These are phyloP conservation scores for peach (Prunus persica) DNA, from an alignment of 306 rosid genomes.

Conservation along the genomic window DNA sequence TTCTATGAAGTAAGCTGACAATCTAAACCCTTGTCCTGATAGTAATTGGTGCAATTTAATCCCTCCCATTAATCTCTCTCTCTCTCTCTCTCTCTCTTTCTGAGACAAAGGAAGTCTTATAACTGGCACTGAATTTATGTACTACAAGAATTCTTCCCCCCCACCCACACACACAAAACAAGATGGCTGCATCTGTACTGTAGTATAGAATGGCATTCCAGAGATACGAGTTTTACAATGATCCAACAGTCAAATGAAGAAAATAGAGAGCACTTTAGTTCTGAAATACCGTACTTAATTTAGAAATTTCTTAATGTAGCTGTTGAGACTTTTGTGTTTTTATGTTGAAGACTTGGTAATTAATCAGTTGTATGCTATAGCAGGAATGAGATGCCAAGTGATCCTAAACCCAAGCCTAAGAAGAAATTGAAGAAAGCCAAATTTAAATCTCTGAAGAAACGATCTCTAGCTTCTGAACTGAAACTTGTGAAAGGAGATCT, in stretches of 20 bases:
- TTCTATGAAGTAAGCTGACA: constrained; percentile 52
- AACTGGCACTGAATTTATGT: not conserved
- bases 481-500: constrained; percentile 57
- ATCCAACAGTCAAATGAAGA: not conserved
- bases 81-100: not conserved
- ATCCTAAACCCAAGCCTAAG: constrained; percentile 69
- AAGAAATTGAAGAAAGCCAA: constrained; percentile 89
- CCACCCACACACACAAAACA: not conserved
- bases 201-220: not conserved
- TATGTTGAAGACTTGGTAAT: not conserved
- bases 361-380: not conserved
- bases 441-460: constrained; percentile 90
- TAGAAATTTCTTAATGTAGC: not conserved
- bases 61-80: not conserved
- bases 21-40: constrained; percentile 19
- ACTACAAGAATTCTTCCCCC: not conserved
- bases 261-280: not conserved
- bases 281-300: not conserved
- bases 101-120: not conserved
- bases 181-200: not conserved
- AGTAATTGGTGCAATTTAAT: not conserved
- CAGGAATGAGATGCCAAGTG: constrained; percentile 60
- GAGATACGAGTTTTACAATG: not conserved
- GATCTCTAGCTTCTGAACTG: constrained; percentile 69
- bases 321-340: constrained; percentile 3